These are phyloP conservation scores for Onygenales sp. DNA, from an alignment of 2,329 filamentous ascomycete species.

Conservation along the genomic window DNA sequence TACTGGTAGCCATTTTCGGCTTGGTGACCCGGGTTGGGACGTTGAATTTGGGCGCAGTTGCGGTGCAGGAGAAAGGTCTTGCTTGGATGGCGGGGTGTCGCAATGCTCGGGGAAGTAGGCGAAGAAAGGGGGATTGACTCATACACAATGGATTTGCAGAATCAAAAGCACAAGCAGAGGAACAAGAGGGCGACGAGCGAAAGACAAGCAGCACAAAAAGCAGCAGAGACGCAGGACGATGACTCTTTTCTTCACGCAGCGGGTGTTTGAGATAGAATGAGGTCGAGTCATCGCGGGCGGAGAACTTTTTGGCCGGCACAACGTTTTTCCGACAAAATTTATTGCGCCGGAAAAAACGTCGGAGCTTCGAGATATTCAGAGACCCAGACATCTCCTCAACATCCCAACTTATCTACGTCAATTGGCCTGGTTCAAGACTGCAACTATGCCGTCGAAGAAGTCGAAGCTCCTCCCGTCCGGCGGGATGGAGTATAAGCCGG, in stretches of 20 bases:
- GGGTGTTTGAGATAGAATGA: not conserved
- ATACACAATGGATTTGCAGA: slow-evolving; percentile 19
- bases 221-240: too few species aligned
- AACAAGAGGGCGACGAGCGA: too few species aligned
- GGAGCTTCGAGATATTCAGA: not conserved
- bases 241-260: not conserved
- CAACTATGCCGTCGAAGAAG: slow-evolving; percentile 42
- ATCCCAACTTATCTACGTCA: not conserved
- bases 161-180: not conserved
- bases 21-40: slow-evolving; percentile 25
- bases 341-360: not conserved
- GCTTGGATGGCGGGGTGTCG: slow-evolving; percentile 19
- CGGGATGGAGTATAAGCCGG: slow-evolving; percentile 45
- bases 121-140: slow-evolving; percentile 29
- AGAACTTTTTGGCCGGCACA: slow-evolving; percentile 11
- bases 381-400: not conserved
- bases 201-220: too few species aligned
- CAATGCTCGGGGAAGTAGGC: slow-evolving; percentile 25
- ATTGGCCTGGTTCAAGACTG: not conserved
- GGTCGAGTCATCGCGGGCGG: not conserved
- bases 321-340: slow-evolving; percentile 15
- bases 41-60: slow-evolving; percentile 21
- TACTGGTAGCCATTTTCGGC: slow-evolving; percentile 49
- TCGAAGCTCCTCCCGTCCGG: slow-evolving; percentile 36
- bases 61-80: slow-evolving; percentile 33